A percentile compares a stretch with the other conserved stretches of the same genome.
phyloP scores from a whole-genome alignment of 192 early-diverging fungal genomes.

The Lobosporangium transversale region DNA sequence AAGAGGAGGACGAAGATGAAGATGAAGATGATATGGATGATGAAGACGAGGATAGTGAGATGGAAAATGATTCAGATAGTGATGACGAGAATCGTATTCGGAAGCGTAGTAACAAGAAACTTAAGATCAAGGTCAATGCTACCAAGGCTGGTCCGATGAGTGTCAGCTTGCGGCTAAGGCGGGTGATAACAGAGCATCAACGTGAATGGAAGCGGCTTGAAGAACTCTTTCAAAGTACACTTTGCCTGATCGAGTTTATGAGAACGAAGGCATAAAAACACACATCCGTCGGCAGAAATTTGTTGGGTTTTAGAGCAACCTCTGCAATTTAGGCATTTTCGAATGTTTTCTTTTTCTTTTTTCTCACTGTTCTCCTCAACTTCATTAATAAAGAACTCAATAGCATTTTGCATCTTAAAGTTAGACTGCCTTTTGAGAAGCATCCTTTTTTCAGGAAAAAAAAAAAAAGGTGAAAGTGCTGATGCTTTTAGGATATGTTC shows the following conservation, averaged over 20 bases:
- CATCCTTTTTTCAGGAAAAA: no score
- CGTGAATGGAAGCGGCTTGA: constrained; percentile 74
- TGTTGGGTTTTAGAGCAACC: no score
- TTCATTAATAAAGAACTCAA: no score
- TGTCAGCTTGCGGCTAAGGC: constrained; percentile 41
- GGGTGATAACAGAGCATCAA: constrained; percentile 53
- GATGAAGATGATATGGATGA: constrained; percentile 25
- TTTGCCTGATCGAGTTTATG: constrained; percentile 72
- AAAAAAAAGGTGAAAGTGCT: no score
- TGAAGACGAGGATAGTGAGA: constrained; percentile 39
- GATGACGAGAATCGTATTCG: constrained; percentile 8
- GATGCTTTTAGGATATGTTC: no score
- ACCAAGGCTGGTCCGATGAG: constrained; percentile 44
- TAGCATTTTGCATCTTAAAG: no score
- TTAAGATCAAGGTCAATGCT: constrained; percentile 43
- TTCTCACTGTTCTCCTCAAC: no score
- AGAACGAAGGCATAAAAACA: constrained; percentile 47
- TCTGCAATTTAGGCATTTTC: no score
- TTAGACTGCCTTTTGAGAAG: no score
- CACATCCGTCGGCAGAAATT: no score
- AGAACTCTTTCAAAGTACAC: constrained; percentile 68
- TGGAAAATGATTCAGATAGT: constrained; percentile 39
- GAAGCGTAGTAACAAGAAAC: background rate
- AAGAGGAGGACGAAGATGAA: constrained; percentile 33
- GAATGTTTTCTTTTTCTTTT: no score